Conservation (phyloP, 2,329 filamentous ascomycete species). For the Arthrobotrys entomopaga region DNA sequence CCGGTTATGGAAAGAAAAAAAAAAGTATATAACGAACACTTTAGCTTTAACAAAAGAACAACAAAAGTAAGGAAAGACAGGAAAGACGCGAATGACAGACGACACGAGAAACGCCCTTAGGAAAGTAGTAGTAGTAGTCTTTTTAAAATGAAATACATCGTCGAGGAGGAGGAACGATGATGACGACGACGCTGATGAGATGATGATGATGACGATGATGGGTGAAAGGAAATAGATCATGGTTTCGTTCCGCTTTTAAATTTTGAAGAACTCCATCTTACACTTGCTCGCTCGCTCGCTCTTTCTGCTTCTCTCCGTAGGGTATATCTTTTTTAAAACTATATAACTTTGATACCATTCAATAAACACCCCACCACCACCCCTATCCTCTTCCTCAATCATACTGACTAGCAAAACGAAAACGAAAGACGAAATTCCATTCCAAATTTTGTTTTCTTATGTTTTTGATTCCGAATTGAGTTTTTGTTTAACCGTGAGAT, state of each 20-base stretch:
- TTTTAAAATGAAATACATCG: not conserved
- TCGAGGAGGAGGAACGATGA: not conserved
- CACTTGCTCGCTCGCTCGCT: not conserved
- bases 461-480: not conserved
- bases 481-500: constrained; percentile 48
- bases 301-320: not conserved
- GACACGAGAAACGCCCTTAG: not conserved
- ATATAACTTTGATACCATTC: constrained; percentile 8
- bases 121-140: not conserved
- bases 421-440: no score
- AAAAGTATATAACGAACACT: constrained; percentile 7
- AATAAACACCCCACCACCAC: constrained; percentile 1
- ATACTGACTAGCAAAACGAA: not conserved
- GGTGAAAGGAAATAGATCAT: not conserved
- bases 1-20: constrained; percentile 21
- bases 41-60: constrained; percentile 1
- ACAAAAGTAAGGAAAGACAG: not conserved
- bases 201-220: not conserved
- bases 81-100: constrained; percentile 2
- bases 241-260: not conserved
- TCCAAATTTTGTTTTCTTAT: not conserved
- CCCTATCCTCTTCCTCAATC: not conserved
- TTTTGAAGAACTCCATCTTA: not conserved
- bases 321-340: not conserved
- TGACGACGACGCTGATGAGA: not conserved